Percentiles rank a stretch among this genome's conserved stretches.
These are phyloP conservation scores for Sonneratia alba DNA, from an alignment of 345 rosid species.

Conservation along the genomic window DNA sequence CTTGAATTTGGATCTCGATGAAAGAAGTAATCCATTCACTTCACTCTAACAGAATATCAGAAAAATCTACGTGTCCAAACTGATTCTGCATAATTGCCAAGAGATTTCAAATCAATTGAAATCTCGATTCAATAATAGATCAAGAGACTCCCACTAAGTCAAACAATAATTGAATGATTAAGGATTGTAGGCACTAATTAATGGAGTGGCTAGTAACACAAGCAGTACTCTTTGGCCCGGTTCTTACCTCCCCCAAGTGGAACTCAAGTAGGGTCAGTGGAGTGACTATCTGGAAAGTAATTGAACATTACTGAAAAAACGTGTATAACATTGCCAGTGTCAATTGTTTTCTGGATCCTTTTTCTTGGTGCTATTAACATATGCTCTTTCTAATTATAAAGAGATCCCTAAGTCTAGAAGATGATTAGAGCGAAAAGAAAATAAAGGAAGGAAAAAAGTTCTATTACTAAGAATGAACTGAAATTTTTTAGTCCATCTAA, in stretches of 20 bases:
- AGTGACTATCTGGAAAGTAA: not conserved
- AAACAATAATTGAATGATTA: not conserved
- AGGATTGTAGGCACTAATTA: not conserved
- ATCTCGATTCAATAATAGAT: not conserved
- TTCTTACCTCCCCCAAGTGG: not conserved
- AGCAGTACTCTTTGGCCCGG: not conserved
- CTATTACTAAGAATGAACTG: too few species aligned
- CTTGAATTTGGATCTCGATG: too few species aligned
- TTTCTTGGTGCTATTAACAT: not conserved
- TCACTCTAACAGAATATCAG: not conserved
- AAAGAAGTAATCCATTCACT: too few species aligned
- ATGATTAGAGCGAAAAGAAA: too few species aligned
- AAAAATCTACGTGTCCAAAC: not conserved
- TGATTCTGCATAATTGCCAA: not conserved
- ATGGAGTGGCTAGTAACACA: not conserved
- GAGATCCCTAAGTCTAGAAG: too few species aligned
- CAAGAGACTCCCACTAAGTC: not conserved
- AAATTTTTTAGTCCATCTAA: too few species aligned
- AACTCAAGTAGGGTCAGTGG: not conserved
- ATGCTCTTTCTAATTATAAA: not conserved
- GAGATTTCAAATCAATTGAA: not conserved
- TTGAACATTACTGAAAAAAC: not conserved
- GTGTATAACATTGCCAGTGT: not conserved
- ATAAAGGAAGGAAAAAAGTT: too few species aligned
- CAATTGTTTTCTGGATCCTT: not conserved